A percentile compares a stretch with the other conserved stretches of the same genome.
Conservation (phyloP, 768 basidiomycete species). For the Pleurotus eryngii region DNA sequence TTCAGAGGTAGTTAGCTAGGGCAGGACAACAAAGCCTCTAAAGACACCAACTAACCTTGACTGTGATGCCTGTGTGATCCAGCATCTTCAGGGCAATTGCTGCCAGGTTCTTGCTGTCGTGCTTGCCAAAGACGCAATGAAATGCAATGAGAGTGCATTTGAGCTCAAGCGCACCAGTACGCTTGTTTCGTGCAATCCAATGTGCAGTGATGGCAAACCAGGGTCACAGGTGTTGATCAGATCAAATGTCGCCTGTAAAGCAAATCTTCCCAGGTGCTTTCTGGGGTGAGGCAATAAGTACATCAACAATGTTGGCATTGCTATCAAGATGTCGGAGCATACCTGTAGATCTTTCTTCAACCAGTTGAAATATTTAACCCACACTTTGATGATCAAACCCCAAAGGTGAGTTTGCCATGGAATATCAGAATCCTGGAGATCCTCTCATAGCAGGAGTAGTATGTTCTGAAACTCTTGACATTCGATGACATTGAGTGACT, state of each 20-base stretch:
- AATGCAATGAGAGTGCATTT: slow-evolving; percentile 13
- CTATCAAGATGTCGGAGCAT: not conserved
- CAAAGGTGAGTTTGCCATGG: slow-evolving; percentile 20
- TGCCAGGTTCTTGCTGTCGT: slow-evolving; percentile 11
- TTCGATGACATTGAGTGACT: slow-evolving; percentile 27
- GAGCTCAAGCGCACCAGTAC: slow-evolving; percentile 1
- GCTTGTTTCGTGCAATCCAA: slow-evolving; percentile 11
- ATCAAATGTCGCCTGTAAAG: slow-evolving; percentile 18
- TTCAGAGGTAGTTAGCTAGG: not conserved
- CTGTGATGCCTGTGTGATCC: slow-evolving; percentile 1
- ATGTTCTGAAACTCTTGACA: slow-evolving; percentile 21
- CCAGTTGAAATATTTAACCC: slow-evolving; percentile 17
- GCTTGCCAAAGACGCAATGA: slow-evolving; percentile 12
- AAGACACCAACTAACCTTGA: not conserved
- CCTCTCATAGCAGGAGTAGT: slow-evolving; percentile 18
- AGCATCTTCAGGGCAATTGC: slow-evolving; percentile 1
- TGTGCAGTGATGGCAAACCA: slow-evolving; percentile 16
- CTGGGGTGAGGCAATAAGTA: slow-evolving; percentile 4
- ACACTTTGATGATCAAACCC: slow-evolving; percentile 17
- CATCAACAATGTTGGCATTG: not conserved
- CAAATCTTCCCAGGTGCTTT: slow-evolving; percentile 8
- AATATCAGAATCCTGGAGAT: slow-evolving; percentile 21
- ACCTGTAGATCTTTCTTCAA: slow-evolving; percentile 22
- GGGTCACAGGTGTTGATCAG: slow-evolving; percentile 2
- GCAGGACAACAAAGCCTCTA: not conserved